Evolutionary conservation across 306 rosid genomes (phyloP).

Genomic region (Astragalus membranaceus): DNA sequence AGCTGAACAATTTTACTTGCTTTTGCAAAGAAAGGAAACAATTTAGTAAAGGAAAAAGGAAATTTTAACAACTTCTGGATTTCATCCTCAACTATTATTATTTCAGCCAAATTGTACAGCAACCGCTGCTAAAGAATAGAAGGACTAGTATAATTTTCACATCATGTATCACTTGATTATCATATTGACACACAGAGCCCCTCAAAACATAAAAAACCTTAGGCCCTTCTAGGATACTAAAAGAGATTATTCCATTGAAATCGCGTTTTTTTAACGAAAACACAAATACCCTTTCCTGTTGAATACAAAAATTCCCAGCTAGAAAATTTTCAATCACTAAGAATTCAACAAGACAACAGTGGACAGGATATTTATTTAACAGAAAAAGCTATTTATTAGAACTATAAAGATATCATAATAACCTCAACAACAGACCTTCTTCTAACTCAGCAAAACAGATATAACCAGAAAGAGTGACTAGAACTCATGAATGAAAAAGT

Average conservation of each 20-base stretch:
- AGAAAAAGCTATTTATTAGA: neutral
- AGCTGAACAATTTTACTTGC: too few species aligned
- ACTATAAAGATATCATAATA: neutral
- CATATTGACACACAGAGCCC: neutral
- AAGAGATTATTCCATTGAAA: neutral
- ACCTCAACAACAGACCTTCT: neutral
- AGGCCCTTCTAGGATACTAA: neutral
- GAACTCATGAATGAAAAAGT: slow-evolving; percentile 7
- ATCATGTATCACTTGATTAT: neutral
- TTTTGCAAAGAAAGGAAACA: too few species aligned
- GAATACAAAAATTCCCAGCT: too few species aligned
- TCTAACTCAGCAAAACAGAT: neutral
- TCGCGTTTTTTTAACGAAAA: neutral
- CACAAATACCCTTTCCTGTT: neutral
- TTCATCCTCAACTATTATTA: neutral
- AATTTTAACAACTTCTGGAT: slow-evolving; percentile 1
- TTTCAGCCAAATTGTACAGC: neutral
- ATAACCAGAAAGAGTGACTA: neutral
- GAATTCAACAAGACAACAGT: neutral
- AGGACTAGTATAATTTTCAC: neutral
- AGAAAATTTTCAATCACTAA: neutral
- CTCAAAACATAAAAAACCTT: neutral
- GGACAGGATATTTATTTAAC: slow-evolving; percentile 1
- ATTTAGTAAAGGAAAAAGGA: neutral
- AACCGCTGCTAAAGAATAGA: neutral